phyloP scores from a whole-genome alignment of 306 rosid genomes.

The Herpetospermum pedunculosum region DNA sequence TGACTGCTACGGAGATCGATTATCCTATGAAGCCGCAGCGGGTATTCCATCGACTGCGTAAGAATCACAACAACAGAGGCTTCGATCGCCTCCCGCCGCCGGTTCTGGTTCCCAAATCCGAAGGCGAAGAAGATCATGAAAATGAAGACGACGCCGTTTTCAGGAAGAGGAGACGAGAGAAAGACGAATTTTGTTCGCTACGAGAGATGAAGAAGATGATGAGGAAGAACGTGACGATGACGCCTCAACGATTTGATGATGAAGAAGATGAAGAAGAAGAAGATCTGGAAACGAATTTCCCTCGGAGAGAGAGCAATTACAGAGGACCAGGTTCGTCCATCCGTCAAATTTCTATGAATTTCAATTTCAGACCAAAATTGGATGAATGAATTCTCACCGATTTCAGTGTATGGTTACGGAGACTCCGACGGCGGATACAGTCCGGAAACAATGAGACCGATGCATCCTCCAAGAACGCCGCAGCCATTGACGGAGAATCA shows the following conservation, averaged over 20 bases:
- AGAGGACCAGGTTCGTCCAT: not conserved
- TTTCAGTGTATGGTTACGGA: not conserved
- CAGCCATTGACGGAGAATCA: not conserved
- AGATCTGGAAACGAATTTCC: not conserved
- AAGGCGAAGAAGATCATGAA: too few species aligned
- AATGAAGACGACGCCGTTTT: too few species aligned
- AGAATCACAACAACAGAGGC: too few species aligned
- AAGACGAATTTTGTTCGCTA: not conserved
- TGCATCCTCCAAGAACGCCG: not conserved
- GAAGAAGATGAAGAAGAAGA: not conserved
- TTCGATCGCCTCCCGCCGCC: too few species aligned
- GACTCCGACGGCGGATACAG: too few species aligned
- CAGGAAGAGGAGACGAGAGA: not conserved
- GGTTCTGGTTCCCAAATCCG: too few species aligned
- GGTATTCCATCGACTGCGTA: conserved; percentile 19
- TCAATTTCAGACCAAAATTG: not conserved
- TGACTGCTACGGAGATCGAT: conserved; percentile 57
- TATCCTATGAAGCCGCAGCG: conserved; percentile 15
- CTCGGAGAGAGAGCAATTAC: not conserved
- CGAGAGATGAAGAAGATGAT: not conserved
- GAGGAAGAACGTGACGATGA: too few species aligned
- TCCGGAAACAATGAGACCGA: not conserved
- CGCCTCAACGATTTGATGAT: too few species aligned
- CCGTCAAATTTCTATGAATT: not conserved
- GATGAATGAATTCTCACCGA: not conserved